phyloP scores from a whole-genome alignment of 129 eudicot species.

The Ambrosia artemisiifolia region DNA sequence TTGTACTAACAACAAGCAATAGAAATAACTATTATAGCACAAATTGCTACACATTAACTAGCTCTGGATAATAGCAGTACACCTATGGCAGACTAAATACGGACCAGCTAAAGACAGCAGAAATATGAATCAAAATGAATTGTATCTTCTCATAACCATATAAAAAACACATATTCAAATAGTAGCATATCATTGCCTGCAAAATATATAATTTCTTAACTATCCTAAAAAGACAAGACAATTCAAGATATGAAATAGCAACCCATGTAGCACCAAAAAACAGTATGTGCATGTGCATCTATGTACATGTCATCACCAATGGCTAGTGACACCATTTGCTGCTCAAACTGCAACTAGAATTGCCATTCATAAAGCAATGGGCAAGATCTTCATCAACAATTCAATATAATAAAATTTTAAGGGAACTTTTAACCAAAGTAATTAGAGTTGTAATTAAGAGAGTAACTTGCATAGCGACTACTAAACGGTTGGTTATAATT shows the following conservation, averaged over 20 bases:
- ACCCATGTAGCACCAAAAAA: neutral
- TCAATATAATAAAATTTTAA: neutral
- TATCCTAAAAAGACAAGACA: neutral
- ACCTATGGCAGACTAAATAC: neutral
- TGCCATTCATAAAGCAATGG: constrained; percentile 5
- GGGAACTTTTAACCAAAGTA: neutral
- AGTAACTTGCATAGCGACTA: neutral
- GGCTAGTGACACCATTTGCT: neutral
- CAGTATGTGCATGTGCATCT: neutral
- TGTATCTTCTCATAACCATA: constrained; percentile 8
- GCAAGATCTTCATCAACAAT: constrained; percentile 6
- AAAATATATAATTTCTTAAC: neutral
- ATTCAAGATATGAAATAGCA: neutral
- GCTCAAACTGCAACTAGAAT: constrained; percentile 7
- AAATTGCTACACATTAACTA: constrained; percentile 11
- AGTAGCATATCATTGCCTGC: constrained; percentile 4
- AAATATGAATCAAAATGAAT: neutral
- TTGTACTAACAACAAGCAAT: too few relatives aligned
- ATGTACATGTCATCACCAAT: constrained; percentile 1
- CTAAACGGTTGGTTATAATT: neutral
- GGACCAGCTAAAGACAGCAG: neutral
- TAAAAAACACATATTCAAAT: neutral
- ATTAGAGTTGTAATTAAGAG: neutral
- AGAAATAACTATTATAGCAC: neutral
- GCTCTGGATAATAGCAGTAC: neutral